phyloP scores from a whole-genome alignment of 371 early-diverging fungal genomes.

The Mucor velutinosus region DNA sequence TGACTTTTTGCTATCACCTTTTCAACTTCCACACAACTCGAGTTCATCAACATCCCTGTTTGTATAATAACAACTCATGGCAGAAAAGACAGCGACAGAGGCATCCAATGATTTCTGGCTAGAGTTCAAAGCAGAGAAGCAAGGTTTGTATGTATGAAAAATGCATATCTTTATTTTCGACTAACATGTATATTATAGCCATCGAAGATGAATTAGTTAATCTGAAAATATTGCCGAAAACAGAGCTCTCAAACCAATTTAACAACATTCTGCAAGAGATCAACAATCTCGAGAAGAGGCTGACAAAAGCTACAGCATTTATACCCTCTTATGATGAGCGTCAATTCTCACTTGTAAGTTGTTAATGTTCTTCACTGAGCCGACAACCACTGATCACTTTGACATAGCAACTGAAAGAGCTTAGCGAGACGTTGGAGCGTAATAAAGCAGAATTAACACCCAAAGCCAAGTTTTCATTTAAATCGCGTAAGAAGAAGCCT shows the following conservation, averaged over 20 bases:
- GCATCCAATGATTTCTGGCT: constrained; percentile 43
- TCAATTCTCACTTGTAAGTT: constrained; percentile 47
- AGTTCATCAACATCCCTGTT: background rate
- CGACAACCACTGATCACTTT: background rate
- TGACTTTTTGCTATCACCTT: background rate
- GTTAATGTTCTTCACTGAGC: background rate
- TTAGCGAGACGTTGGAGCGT: constrained; percentile 37
- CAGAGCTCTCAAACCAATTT: constrained; percentile 34
- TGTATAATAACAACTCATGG: background rate
- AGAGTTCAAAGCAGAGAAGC: constrained; percentile 38
- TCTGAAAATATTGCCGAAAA: constrained; percentile 27
- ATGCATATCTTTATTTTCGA: background rate
- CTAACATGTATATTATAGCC: constrained; percentile 19
- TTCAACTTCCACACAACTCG: background rate
- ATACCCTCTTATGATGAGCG: constrained; percentile 66
- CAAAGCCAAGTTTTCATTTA: constrained; percentile 67
- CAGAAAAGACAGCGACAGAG: constrained; percentile 37
- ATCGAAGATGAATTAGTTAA: constrained; percentile 37
- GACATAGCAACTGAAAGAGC: constrained; percentile 54
- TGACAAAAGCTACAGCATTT: constrained; percentile 56
- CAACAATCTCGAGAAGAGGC: constrained; percentile 51
- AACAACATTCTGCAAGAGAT: constrained; percentile 44
- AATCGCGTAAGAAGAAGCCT: constrained; percentile 46
- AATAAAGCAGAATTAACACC: constrained; percentile 46
- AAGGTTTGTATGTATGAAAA: constrained; percentile 2